A percentile compares a stretch with the other conserved stretches of the same genome.
Conservation (phyloP, 371 early-diverging fungal genomes). For the Circinella umbellata region DNA sequence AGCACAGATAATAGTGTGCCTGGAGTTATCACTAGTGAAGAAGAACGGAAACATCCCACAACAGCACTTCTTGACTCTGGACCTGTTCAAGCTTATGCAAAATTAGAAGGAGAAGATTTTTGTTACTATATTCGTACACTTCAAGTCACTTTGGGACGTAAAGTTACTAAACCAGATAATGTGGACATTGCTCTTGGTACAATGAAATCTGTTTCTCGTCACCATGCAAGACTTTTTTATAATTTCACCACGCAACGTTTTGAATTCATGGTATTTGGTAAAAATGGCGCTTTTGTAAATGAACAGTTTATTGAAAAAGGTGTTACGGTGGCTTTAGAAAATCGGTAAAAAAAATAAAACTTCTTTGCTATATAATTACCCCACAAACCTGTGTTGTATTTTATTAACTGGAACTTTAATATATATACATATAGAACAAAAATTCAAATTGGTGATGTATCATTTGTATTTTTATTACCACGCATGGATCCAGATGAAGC, state of each 20-base stretch:
- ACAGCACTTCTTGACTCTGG: slow-evolving; percentile 29
- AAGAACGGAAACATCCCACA: slow-evolving; percentile 18
- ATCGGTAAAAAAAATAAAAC: slow-evolving; percentile 45
- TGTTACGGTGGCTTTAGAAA: slow-evolving; percentile 72
- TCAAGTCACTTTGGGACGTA: slow-evolving; percentile 77
- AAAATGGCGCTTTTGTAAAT: slow-evolving; percentile 88
- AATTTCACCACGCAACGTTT: slow-evolving; percentile 81
- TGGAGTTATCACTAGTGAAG: background rate
- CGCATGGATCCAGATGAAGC: slow-evolving; percentile 50
- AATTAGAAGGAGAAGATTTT: slow-evolving; percentile 82
- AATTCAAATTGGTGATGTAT: slow-evolving; percentile 81
- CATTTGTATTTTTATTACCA: slow-evolving; percentile 77
- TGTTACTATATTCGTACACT: slow-evolving; percentile 83
- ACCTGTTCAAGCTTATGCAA: slow-evolving; percentile 88
- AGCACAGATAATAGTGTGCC: background rate
- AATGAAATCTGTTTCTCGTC: slow-evolving; percentile 81
- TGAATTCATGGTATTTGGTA: slow-evolving; percentile 85
- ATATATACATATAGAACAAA: slow-evolving; percentile 52
- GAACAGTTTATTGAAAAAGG: slow-evolving; percentile 75
- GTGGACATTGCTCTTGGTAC: slow-evolving; percentile 86
- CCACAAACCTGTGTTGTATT: too few species aligned
- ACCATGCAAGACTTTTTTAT: slow-evolving; percentile 83
- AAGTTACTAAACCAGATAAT: slow-evolving; percentile 50
- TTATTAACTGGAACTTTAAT: background rate
- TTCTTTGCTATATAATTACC: background rate